phyloP scores from a whole-genome alignment of 2,329 filamentous ascomycete genomes.

The Phialocephala sp. region DNA sequence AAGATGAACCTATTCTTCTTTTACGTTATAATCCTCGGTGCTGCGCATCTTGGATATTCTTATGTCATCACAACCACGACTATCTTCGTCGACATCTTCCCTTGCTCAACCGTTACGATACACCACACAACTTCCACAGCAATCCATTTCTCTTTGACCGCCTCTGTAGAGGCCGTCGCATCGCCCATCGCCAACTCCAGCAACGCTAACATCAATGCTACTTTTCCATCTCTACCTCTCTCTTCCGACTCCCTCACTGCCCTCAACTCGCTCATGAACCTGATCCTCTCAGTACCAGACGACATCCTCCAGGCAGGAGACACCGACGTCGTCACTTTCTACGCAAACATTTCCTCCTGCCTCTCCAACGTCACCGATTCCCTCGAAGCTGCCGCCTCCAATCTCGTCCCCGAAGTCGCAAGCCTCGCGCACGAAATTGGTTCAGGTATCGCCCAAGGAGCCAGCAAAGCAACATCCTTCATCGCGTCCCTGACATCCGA shows the following conservation, averaged over 20 bases:
- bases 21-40: neutral
- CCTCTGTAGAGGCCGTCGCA: neutral
- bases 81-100: neutral
- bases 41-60: neutral
- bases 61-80: neutral
- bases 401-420: neutral
- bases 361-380: slow-evolving; percentile 3
- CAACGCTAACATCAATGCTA: slow-evolving; percentile 5
- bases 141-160: neutral
- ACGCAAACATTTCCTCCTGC: slow-evolving; percentile 12
- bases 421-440: neutral
- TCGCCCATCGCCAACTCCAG: neutral
- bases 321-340: slow-evolving; percentile 1
- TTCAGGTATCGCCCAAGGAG: neutral
- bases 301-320: slow-evolving; percentile 10
- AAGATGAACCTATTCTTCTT: neutral
- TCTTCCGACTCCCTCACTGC: neutral
- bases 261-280: slow-evolving; percentile 10
- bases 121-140: neutral
- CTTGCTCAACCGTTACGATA: neutral
- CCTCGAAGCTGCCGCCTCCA: neutral
- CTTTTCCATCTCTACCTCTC: slow-evolving; percentile 11
- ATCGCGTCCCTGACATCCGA: neutral
- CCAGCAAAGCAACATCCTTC: neutral
- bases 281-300: slow-evolving; percentile 12